phyloP scores from a whole-genome alignment of 768 basidiomycete species.

The Podaxis carcinomalis region DNA sequence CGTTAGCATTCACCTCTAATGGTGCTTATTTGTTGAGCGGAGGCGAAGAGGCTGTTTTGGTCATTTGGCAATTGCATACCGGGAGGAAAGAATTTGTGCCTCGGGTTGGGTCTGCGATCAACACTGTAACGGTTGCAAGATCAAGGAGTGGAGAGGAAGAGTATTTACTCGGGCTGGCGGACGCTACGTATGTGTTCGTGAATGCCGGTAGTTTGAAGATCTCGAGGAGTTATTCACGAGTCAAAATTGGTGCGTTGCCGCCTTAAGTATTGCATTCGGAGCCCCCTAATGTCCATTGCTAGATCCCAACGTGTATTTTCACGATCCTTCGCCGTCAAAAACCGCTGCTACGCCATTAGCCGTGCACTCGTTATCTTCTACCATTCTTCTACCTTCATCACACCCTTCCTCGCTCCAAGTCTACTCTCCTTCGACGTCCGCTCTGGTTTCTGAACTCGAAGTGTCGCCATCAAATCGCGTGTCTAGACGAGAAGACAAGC shows the following conservation, averaged over 20 bases:
- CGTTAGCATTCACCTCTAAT: conserved; percentile 82
- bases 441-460: conserved; percentile 82
- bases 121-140: conserved; percentile 57
- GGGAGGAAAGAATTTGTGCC: conserved; percentile 91
- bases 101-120: conserved; percentile 84
- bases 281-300: conserved; percentile 1
- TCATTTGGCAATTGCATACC: conserved; percentile 92
- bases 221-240: conserved; percentile 65
- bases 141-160: conserved; percentile 66
- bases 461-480: conserved; percentile 92
- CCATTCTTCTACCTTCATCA: conserved; percentile 86
- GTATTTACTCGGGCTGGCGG: conserved; percentile 77
- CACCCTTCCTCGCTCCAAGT: conserved; percentile 95
- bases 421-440: conserved; percentile 70
- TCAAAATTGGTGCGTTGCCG: conserved; percentile 63
- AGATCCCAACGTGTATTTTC: conserved; percentile 28
- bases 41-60: conserved; percentile 94
- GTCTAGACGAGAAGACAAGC: conserved; percentile 73
- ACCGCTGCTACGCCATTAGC: conserved; percentile 59
- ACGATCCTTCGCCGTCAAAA: conserved; percentile 34
- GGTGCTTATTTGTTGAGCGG: conserved; percentile 92
- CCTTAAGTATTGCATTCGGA: neutral
- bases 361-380: conserved; percentile 66
- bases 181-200: conserved; percentile 78
- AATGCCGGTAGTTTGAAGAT: conserved; percentile 69